Percentiles rank a stretch among this genome's conserved stretches.
Evolutionary conservation across 1,284 basidiomycete species (phyloP).

Genomic region (Cryptococcus jaspeensis): DNA sequence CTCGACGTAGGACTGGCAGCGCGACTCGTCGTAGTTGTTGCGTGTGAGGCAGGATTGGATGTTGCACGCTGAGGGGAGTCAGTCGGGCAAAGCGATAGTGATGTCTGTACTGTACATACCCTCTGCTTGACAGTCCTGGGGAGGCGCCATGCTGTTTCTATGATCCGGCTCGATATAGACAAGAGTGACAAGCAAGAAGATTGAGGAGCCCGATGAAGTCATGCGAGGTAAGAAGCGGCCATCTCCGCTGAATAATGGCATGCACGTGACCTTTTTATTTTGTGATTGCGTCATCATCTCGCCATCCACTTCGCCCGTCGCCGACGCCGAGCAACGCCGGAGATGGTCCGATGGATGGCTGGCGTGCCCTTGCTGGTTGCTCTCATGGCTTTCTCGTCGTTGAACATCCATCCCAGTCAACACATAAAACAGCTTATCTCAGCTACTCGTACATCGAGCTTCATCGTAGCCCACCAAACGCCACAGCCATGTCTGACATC

Average conservation of each 20-base stretch:
- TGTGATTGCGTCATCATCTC: neutral
- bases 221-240: too few species aligned
- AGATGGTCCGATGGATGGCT: constrained; percentile 1
- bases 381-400: neutral
- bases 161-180: neutral
- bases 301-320: neutral
- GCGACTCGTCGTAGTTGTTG: constrained; percentile 41
- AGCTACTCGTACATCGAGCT: neutral
- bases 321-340: too few species aligned
- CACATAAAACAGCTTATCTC: neutral
- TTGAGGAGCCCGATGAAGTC: too few species aligned
- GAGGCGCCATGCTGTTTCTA: neutral
- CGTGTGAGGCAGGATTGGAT: constrained; percentile 44
- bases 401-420: neutral
- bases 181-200: too few species aligned
- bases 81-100: neutral
- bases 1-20: constrained; percentile 33
- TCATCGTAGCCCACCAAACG: too few species aligned
- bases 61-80: constrained; percentile 34
- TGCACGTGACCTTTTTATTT: neutral
- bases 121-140: constrained; percentile 34
- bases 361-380: neutral
- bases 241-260: neutral
- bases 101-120: constrained; percentile 14
- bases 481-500: constrained; percentile 43